Base-by-base conservation (phyloP, 179 eudicot genomes). In the Silene vulgaris region DNA sequence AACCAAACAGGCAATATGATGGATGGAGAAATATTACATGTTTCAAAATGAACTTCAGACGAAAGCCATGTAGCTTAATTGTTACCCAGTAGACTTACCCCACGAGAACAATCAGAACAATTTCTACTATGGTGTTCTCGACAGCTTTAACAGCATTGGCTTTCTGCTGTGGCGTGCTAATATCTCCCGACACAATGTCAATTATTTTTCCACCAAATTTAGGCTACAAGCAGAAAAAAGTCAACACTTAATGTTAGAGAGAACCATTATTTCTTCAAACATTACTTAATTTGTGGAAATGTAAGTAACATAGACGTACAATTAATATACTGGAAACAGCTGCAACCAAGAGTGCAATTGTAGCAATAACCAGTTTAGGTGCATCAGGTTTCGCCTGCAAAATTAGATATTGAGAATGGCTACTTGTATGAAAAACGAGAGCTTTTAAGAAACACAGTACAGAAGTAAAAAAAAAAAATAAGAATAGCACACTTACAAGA, bases 371-470 rank as follows among this genome's bases (percentile, higher is more conserved):
- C 69, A 93, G 78, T 40, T 88, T 91, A 40, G 83, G 83, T 35
- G 91, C 89, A 80, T 90, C 97, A 37, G 94, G 94, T 80, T 87
- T 89, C 77, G 98, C 98, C 97, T 93, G 91, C 37, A 75, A 62
- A 69, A 35, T 30, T 77, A 35, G 19, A 59, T 20, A 35, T 69
- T 48, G 21, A 75, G 45, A 19, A 57, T 63, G 40, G 45, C 13
- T 23, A 73, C 40, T 32, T 60, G 28, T 60, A 73, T 23, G 19
- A 43, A 59, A 64, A 4, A 29, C 32, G 21, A 52, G 30, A 45
- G 28, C 28, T 29, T 13, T 29, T 48, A 61, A 65, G 63, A 11
- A 67, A 11, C 16, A 65, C 40, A 73, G 4, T 20, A 1, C 66
- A 26, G 20, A 17, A 23, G 11, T 5, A 35, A 35, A 35, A 35